phyloP scores from a whole-genome alignment of 2,329 filamentous ascomycete genomes.

The Pseudohalonectria lignicola region DNA sequence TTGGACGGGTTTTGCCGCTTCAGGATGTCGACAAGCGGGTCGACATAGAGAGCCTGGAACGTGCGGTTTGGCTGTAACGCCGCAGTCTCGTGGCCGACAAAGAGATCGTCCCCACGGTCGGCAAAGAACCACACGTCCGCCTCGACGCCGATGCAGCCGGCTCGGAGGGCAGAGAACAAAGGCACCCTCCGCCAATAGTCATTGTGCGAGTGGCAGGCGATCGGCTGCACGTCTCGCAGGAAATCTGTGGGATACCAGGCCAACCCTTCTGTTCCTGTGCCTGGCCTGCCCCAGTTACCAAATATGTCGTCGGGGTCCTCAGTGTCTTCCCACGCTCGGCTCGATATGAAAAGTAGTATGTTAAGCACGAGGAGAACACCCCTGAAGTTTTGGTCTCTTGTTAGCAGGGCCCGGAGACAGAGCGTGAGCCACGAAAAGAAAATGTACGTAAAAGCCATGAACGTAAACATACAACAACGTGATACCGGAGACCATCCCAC shows the following conservation, averaged over 20 bases:
- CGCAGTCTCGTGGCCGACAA: constrained; percentile 51
- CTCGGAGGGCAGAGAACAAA: constrained; percentile 47
- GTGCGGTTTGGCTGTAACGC: constrained; percentile 44
- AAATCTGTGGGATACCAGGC: constrained; percentile 39
- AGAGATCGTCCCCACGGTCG: constrained; percentile 26
- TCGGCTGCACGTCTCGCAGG: constrained; percentile 25
- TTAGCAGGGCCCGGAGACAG: not conserved
- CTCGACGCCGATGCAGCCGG: constrained; percentile 52
- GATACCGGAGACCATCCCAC: constrained; percentile 22
- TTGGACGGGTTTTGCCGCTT: constrained; percentile 33
- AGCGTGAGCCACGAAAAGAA: not conserved
- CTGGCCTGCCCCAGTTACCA: constrained; percentile 22
- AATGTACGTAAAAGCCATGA: not conserved
- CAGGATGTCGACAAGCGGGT: constrained; percentile 50
- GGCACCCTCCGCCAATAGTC: constrained; percentile 59
- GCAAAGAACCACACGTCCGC: constrained; percentile 56
- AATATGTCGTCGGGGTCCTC: constrained; percentile 17
- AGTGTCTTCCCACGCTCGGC: constrained; percentile 1
- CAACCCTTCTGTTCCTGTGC: constrained; percentile 24
- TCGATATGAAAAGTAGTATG: constrained; percentile 7
- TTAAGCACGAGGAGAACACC: constrained; percentile 7
- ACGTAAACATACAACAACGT: constrained; percentile 21
- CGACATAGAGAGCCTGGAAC: constrained; percentile 51
- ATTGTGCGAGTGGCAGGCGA: constrained; percentile 48
- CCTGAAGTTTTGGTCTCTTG: constrained; percentile 1